phyloP scores from a whole-genome alignment of 768 basidiomycete species.

The Mrakia gelida region DNA sequence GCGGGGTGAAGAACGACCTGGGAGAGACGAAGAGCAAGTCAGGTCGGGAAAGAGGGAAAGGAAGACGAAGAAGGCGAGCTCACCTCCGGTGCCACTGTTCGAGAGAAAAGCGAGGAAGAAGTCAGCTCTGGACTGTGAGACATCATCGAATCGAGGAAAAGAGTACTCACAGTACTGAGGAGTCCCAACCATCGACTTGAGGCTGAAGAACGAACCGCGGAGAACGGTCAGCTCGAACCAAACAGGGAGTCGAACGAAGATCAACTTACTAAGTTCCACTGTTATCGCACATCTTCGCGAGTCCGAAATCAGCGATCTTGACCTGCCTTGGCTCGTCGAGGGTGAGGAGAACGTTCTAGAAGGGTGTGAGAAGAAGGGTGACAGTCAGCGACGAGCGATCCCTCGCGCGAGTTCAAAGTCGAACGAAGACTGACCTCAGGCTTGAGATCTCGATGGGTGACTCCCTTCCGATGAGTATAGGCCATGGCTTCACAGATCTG shows the following conservation, averaged over 20 bases:
- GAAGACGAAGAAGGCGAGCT: neutral
- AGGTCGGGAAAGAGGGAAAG: neutral
- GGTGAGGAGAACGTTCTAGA: slow-evolving; percentile 78
- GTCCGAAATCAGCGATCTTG: slow-evolving; percentile 93
- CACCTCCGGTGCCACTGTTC: slow-evolving; percentile 9
- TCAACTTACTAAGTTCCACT: slow-evolving; percentile 63
- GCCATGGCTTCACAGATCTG: slow-evolving; percentile 70
- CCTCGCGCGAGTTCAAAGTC: no score
- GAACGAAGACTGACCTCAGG: slow-evolving; percentile 48
- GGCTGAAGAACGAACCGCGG: neutral
- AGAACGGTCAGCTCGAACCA: neutral
- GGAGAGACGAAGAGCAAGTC: slow-evolving; percentile 10
- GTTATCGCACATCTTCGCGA: slow-evolving; percentile 88
- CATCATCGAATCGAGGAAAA: neutral
- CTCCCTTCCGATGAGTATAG: slow-evolving; percentile 52
- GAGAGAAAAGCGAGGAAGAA: neutral
- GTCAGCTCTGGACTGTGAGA: neutral
- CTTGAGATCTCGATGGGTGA: slow-evolving; percentile 91
- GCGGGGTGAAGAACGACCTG: slow-evolving; percentile 69
- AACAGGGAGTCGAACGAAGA: slow-evolving; percentile 22
- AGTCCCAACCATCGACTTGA: slow-evolving; percentile 91
- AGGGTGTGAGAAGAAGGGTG: slow-evolving; percentile 13
- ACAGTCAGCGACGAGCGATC: neutral
- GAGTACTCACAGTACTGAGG: slow-evolving; percentile 61
- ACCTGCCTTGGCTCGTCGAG: slow-evolving; percentile 60